phyloP scores from a whole-genome alignment of 805 yeast species.

The Saccharomycopsis schoenii region DNA sequence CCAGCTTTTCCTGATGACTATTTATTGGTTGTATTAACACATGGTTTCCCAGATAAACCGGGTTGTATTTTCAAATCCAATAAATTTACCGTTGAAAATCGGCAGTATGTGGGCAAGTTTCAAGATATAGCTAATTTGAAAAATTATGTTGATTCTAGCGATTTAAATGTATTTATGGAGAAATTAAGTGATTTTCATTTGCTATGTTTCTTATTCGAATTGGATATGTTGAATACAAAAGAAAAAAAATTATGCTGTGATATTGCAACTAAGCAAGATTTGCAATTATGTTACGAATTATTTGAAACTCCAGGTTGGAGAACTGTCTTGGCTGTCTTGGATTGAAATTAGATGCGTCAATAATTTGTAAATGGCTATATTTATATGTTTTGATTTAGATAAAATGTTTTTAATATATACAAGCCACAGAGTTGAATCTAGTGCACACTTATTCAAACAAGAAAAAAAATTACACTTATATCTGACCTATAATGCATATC shows the following conservation, averaged over 20 bases:
- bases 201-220: constrained; percentile 43
- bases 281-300: constrained; percentile 39
- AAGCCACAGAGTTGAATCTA: too few species aligned
- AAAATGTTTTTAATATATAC: neutral
- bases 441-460: too few species aligned
- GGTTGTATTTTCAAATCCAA: constrained; percentile 39
- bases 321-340: constrained; percentile 44
- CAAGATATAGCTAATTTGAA: constrained; percentile 52
- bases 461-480: too few species aligned
- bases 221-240: constrained; percentile 45
- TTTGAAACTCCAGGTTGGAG: constrained; percentile 73
- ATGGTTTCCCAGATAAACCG: constrained; percentile 74
- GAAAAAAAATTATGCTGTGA: constrained; percentile 44
- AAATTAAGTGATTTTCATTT: constrained; percentile 67
- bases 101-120: constrained; percentile 63
- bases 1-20: constrained; percentile 94
- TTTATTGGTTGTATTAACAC: constrained; percentile 75
- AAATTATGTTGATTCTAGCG: constrained; percentile 20
- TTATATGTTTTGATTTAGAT: neutral
- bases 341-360: neutral
- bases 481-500: neutral
- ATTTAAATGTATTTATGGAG: constrained; percentile 27
- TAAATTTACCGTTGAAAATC: constrained; percentile 67
- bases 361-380: too few species aligned
- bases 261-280: constrained; percentile 34